phyloP scores from a whole-genome alignment of 768 basidiomycete genomes.

The Filobasidium floriforme region DNA sequence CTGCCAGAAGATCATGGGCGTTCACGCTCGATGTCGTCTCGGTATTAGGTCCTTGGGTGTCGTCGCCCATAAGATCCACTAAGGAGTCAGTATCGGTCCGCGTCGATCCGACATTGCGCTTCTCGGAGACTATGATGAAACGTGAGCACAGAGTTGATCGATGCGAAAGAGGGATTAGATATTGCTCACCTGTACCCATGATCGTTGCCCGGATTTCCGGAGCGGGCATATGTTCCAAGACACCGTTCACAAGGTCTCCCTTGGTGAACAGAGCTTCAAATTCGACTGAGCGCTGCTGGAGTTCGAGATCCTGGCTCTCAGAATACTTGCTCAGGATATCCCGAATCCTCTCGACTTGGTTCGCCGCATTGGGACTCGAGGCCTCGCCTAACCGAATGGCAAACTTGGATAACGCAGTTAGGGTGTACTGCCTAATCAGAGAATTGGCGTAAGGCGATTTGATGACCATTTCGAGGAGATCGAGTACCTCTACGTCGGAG shows the following conservation, averaged over 20 bases:
- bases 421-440: conserved; percentile 82
- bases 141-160: neutral
- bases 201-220: conserved; percentile 97
- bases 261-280: conserved; percentile 68
- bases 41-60: conserved; percentile 51
- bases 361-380: conserved; percentile 22
- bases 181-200: conserved; percentile 67
- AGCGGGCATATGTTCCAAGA: conserved; percentile 96
- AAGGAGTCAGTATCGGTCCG: conserved; percentile 59
- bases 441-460: conserved; percentile 91
- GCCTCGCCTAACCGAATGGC: conserved; percentile 61
- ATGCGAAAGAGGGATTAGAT: neutral
- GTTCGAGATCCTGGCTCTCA: conserved; percentile 81
- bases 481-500: conserved; percentile 71
- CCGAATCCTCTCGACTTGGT: conserved; percentile 63
- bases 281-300: conserved; percentile 93
- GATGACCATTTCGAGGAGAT: conserved; percentile 75
- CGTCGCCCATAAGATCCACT: conserved; percentile 79
- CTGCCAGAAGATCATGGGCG: conserved; percentile 80
- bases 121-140: conserved; percentile 68
- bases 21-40: conserved; percentile 44
- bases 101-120: conserved; percentile 90
- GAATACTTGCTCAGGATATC: conserved; percentile 72
- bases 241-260: conserved; percentile 54
- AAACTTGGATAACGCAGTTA: conserved; percentile 82